Evolutionary conservation across 257 asterid genomes (phyloP), one percentile per base, ranked within the genome.

Genomic region (Haberlea rhodopensis): DNA sequence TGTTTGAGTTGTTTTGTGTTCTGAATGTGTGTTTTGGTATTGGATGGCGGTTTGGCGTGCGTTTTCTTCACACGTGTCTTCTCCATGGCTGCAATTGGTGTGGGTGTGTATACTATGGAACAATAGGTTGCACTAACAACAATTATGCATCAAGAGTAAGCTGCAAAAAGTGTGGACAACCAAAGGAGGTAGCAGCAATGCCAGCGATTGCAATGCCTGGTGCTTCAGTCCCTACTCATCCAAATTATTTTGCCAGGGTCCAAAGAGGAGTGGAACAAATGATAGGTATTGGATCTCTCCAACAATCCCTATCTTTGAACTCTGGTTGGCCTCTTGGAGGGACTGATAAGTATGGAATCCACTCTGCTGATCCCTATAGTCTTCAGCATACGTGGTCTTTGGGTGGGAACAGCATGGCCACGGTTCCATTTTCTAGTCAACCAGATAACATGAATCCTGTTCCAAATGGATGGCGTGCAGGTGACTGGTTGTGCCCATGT

Each of bases 101-200:
- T 72, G 86, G 68, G 85, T 84, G 87, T 84, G 87, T 88, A 78
- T 77, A 86, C 85, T 74, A 78, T 87, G 95, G 95, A 75, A 75
- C 85, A 74, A 80, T 88, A 88, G 96, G 95, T 74, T 86, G 96
- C 95, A 88, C 97, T 91, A 91, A 88, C 96, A 88, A 91, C 97
- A 91, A 88, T 85, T 88, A 91, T 88, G 95, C 97, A 49, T 91
- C 96, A 72, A 79, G 95, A 85, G 95, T 88, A 67, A 88, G 77
- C 82, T 91, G 97, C 97, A 91, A 91, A 83, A 90, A 91, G 83
- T 91, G 96, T 80, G 96, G 94, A 67, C 95, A 86, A 83, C 94
- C 88, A 65, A 88, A 88, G 94, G 94, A 83, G 87, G 75, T 88
- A 78, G 88, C 96, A 75, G 89, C 96, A 80, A 91, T 91, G 91